phyloP scores from a whole-genome alignment of 306 rosid genomes.

The Gillenia trifoliata region DNA sequence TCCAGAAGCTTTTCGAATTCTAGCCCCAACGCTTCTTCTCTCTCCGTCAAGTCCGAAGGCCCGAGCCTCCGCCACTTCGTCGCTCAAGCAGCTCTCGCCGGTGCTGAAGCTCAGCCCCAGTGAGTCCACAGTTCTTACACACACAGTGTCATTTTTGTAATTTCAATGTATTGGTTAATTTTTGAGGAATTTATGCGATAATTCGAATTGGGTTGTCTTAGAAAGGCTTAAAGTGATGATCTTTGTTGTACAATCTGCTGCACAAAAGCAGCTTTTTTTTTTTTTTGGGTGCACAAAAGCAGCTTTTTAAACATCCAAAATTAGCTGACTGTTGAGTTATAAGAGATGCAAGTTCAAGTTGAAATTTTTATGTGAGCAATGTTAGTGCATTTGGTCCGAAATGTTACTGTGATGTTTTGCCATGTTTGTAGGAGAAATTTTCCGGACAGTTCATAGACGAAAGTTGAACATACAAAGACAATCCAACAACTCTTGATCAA shows the following conservation, averaged over 20 bases:
- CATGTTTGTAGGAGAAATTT: not conserved
- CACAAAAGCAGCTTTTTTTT: not conserved
- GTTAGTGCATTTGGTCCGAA: not conserved
- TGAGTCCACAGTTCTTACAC: conserved; percentile 23
- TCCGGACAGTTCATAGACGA: not conserved
- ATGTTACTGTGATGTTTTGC: not conserved
- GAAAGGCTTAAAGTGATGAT: not conserved
- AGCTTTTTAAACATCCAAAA: not conserved
- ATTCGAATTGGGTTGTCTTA: not conserved
- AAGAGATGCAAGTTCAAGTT: not conserved
- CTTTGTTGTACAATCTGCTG: not conserved
- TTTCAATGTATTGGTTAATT: not conserved
- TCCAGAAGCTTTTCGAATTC: conserved; percentile 42
- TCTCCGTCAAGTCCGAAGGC: conserved; percentile 16
- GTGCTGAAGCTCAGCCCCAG: conserved; percentile 48
- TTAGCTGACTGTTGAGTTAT: not conserved
- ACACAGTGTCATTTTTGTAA: not conserved
- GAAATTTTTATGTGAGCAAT: not conserved
- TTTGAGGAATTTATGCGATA: not conserved
- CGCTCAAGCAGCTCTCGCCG: conserved; percentile 49
- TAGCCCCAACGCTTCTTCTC: not conserved
- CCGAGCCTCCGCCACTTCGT: conserved; percentile 45
- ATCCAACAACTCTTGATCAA: not conserved
- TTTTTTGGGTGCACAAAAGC: not conserved
- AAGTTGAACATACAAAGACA: not conserved